Evolutionary conservation across 2,329 filamentous ascomycete species (phyloP).

Genomic region (Trichoderma afroharzianum): DNA sequence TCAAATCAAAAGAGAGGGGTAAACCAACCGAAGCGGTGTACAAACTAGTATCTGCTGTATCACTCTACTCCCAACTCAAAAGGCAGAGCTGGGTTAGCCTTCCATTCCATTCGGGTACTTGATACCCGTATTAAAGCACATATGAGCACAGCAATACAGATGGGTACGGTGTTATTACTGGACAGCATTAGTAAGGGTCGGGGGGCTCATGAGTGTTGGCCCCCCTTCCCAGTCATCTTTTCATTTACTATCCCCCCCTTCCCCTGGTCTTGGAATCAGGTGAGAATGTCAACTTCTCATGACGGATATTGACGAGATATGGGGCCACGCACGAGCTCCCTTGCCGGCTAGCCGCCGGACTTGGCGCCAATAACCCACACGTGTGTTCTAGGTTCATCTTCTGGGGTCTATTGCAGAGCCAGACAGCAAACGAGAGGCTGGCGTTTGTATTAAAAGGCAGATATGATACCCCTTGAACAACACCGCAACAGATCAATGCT

Average conservation of each 20-base stretch:
- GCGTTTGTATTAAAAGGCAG: neutral
- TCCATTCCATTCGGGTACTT: neutral
- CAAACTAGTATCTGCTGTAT: neutral
- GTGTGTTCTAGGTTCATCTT: neutral
- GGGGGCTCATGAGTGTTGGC: neutral
- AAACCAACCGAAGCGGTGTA: conserved; percentile 2
- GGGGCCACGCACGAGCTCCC: neutral
- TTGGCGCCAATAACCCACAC: neutral
- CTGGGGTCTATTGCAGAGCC: too few relatives aligned
- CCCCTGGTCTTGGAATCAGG: conserved; percentile 15
- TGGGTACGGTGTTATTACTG: neutral
- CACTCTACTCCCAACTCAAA: neutral
- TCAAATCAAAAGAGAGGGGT: neutral
- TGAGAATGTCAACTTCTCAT: conserved; percentile 7
- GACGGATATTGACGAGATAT: neutral
- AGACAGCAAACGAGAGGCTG: neutral
- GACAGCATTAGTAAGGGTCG: neutral
- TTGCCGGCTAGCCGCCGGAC: neutral
- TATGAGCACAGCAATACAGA: neutral
- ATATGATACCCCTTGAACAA: neutral
- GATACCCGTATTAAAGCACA: neutral
- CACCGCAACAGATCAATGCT: neutral
- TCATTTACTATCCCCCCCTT: neutral
- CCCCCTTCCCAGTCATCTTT: neutral
- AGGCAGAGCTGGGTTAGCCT: neutral